A percentile compares a stretch with the other conserved stretches of the same genome.
These are phyloP conservation scores for Komagataella mondaviorum DNA, from an alignment of 805 yeast species.

Conservation along the genomic window DNA sequence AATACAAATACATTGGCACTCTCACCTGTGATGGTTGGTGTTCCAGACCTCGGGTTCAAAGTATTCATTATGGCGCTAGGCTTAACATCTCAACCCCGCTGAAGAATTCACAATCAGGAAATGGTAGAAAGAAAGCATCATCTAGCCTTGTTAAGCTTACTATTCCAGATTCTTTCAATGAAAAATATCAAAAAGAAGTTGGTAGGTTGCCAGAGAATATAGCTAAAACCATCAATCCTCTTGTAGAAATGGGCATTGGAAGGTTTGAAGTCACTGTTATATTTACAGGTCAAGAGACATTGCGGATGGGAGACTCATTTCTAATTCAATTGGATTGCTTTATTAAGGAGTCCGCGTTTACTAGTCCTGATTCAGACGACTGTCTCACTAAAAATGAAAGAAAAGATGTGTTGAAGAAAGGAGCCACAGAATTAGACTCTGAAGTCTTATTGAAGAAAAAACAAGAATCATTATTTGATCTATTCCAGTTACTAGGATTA, in stretches of 20 bases:
- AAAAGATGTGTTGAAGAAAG: conserved; percentile 7
- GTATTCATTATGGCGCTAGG: conserved; percentile 29
- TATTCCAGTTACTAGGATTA: conserved; percentile 35
- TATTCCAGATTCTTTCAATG: conserved; percentile 6
- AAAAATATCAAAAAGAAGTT: conserved; percentile 35
- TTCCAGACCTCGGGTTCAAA: conserved; percentile 44
- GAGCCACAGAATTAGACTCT: conserved; percentile 32
- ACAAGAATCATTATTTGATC: conserved; percentile 37
- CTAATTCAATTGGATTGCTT: conserved; percentile 57
- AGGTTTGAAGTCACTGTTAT: conserved; percentile 43
- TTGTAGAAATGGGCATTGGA: conserved; percentile 42
- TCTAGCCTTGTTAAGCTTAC: conserved; percentile 14
- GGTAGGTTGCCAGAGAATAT: conserved; percentile 66
- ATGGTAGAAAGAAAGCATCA: conserved; percentile 6
- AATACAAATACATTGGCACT: conserved; percentile 36
- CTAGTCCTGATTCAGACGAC: conserved; percentile 18
- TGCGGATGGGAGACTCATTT: conserved; percentile 70
- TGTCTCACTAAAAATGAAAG: not conserved
- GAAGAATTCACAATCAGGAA: conserved; percentile 11
- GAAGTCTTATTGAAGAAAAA: conserved; percentile 38
- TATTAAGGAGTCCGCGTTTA: conserved; percentile 29
- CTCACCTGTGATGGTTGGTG: conserved; percentile 56
- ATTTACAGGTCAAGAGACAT: conserved; percentile 34
- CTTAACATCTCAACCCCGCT: conserved; percentile 24
- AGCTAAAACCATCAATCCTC: conserved; percentile 52